A percentile compares a stretch with the other conserved stretches of the same genome.
phyloP scores from a whole-genome alignment of 2,329 filamentous ascomycete species.

The Fusarium udum region DNA sequence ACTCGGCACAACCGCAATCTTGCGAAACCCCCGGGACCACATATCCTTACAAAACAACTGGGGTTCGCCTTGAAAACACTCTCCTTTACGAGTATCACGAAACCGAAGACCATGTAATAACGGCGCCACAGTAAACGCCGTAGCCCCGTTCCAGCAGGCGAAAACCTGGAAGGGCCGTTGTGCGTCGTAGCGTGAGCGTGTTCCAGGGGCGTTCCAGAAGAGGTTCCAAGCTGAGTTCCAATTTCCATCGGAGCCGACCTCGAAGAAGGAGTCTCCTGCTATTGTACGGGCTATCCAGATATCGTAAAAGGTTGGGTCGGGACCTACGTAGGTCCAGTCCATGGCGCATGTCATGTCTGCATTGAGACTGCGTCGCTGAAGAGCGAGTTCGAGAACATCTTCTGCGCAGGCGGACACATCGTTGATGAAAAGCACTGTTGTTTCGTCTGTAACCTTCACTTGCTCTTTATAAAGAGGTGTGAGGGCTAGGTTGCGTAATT shows the following conservation, averaged over 20 bases:
- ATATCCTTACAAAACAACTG: constrained; percentile 66
- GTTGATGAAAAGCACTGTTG: constrained; percentile 63
- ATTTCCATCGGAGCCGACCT: constrained; percentile 58
- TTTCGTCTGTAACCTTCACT: constrained; percentile 44
- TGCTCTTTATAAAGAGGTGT: constrained; percentile 52
- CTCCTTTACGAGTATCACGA: constrained; percentile 49
- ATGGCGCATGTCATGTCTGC: constrained; percentile 68
- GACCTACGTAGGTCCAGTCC: constrained; percentile 62
- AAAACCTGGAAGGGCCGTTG: constrained; percentile 67
- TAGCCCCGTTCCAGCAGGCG: constrained; percentile 68
- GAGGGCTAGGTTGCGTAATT: constrained; percentile 63
- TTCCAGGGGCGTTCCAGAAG: constrained; percentile 57
- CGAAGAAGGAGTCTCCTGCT: constrained; percentile 64
- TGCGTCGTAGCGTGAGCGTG: constrained; percentile 46
- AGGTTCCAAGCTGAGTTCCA: constrained; percentile 61
- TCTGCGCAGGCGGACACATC: constrained; percentile 63
- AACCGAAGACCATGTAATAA: constrained; percentile 56
- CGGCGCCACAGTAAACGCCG: constrained; percentile 60
- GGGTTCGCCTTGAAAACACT: constrained; percentile 66
- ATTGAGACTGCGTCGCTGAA: constrained; percentile 56
- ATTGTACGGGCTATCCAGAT: constrained; percentile 64
- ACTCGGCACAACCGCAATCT: constrained; percentile 64
- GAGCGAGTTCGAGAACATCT: constrained; percentile 65
- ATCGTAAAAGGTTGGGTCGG: constrained; percentile 64
- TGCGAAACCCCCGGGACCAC: constrained; percentile 60